phyloP scores from a whole-genome alignment of 129 eudicot species.

The Erigeron canadensis region DNA sequence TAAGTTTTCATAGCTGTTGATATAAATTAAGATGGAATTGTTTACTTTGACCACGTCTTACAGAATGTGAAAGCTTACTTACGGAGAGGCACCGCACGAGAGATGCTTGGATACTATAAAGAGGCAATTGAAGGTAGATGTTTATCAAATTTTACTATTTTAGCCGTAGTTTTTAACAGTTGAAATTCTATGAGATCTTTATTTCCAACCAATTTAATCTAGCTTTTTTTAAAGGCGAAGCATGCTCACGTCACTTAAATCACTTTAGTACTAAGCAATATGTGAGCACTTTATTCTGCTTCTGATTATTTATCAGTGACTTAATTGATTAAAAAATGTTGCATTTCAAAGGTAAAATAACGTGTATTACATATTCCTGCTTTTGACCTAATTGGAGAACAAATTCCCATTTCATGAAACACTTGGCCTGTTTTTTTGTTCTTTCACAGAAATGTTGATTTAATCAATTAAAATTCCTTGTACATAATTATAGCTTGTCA shows the following conservation, averaged over 20 bases:
- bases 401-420: background rate
- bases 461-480: background rate
- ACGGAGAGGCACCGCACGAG: constrained; percentile 92
- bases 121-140: constrained; percentile 78
- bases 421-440: background rate
- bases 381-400: background rate
- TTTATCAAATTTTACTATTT: background rate
- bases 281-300: background rate
- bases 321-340: background rate
- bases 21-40: background rate
- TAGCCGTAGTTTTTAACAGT: background rate
- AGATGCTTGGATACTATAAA: constrained; percentile 77
- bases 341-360: background rate
- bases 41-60: constrained; percentile 8
- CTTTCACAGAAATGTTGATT: background rate
- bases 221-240: background rate
- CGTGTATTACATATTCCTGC: background rate
- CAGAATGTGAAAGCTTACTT: constrained; percentile 89
- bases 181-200: background rate
- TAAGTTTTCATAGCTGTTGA: background rate
- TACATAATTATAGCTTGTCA: background rate
- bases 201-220: background rate
- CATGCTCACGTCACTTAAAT: constrained; percentile 10
- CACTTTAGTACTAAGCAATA: background rate
- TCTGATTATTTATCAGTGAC: background rate